Conservation (phyloP, 331 rosid species). For the Dryas integrifolia region DNA sequence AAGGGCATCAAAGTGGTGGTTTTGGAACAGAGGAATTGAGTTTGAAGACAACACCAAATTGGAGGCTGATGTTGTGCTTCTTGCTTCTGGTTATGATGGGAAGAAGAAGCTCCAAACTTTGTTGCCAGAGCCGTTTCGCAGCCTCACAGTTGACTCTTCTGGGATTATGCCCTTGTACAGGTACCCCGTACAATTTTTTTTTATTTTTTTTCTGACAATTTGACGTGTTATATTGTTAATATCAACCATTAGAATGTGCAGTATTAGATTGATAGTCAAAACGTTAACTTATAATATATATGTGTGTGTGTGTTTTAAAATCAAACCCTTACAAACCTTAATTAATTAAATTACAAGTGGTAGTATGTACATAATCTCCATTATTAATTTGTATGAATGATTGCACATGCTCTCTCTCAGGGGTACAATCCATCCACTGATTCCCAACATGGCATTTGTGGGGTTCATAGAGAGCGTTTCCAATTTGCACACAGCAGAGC, state of each 20-base stretch:
- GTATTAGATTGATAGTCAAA: no score
- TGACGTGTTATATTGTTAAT: neutral
- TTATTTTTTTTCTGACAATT: no score
- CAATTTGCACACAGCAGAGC: constrained; percentile 51
- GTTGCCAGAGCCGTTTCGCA: constrained; percentile 42
- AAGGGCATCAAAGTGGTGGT: constrained; percentile 27
- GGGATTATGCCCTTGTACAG: constrained; percentile 50
- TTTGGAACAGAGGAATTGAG: constrained; percentile 34
- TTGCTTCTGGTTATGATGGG: constrained; percentile 56
- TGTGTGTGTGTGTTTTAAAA: no score
- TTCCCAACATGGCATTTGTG: constrained; percentile 56
- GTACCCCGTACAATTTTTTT: neutral
- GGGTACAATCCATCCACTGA: constrained; percentile 54
- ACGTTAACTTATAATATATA: no score
- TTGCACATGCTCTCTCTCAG: constrained; percentile 18
- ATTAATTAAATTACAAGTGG: neutral
- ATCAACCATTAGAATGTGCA: no score
- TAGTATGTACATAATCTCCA: neutral
- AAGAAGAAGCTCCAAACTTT: constrained; percentile 39
- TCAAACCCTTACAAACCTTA: neutral
- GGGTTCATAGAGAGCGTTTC: constrained; percentile 58
- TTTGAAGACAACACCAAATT: constrained; percentile 36
- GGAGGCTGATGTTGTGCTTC: constrained; percentile 48
- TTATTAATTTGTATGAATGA: neutral
- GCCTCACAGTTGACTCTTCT: constrained; percentile 36